These are phyloP conservation scores for Vachellia pachyceras DNA, from an alignment of 306 rosid genomes.

Conservation along the genomic window DNA sequence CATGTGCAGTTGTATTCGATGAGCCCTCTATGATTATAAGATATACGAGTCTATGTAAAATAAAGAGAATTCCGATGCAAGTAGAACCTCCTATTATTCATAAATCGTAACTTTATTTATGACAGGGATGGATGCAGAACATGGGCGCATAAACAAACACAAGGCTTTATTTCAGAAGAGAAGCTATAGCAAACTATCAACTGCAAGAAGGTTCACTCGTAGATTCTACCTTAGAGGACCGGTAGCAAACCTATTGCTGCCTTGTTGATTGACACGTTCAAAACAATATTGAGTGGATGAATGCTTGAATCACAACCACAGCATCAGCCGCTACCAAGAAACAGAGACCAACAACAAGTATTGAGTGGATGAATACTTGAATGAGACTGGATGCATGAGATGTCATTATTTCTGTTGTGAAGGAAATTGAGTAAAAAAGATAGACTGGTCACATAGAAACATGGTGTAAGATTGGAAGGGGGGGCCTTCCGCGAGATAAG, in stretches of 20 bases:
- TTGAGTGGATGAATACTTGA: background rate
- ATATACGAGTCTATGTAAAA: background rate
- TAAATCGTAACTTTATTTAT: background rate
- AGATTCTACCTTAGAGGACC: background rate
- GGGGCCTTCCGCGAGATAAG: background rate
- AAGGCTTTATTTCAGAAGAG: background rate
- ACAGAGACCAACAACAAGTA: background rate
- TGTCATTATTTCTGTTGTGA: background rate
- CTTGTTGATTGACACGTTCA: background rate
- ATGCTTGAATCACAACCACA: background rate
- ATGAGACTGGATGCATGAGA: background rate
- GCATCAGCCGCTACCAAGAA: slow-evolving; percentile 18
- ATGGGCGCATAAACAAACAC: background rate
- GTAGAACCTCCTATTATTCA: slow-evolving; percentile 9
- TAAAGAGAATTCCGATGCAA: slow-evolving; percentile 12
- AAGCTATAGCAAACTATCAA: slow-evolving; percentile 7
- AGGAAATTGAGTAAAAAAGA: background rate
- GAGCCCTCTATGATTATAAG: background rate
- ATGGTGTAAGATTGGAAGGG: too few relatives aligned
- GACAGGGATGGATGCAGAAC: background rate
- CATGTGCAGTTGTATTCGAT: background rate
- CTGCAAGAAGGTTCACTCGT: background rate
- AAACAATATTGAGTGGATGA: too few relatives aligned
- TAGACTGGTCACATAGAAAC: background rate
- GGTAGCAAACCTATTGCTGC: background rate